Evolutionary conservation across 2,329 filamentous ascomycete genomes (phyloP), one percentile per base, ranked within the genome.

Genomic region (Cladosporium colombiae): DNA sequence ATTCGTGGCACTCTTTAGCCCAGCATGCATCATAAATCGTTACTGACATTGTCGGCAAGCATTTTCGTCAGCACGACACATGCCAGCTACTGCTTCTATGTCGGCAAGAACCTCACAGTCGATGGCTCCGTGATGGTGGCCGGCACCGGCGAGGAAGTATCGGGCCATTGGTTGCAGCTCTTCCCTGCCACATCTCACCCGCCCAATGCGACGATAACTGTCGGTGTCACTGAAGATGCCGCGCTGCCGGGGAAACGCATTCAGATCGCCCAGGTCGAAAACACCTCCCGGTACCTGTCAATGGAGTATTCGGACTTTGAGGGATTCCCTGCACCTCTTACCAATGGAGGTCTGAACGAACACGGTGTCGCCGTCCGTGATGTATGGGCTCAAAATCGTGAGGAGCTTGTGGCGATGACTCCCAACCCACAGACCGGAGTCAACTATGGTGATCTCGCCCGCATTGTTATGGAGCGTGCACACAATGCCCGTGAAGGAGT

Each of bases 21-120:
- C 40, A 21, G 40, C 18, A 44, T 44, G 40, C 40, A 44, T 21
- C 10, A 18, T 6, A n/a, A 21, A 21, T 44, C 23, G 18, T n/a
- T 53, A 8, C 50, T 27, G 50, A 11, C 31, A n/a, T 23, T 57
- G 53, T 37, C 56, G 23, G 23, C 56, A 10, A 44, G 27, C 40
- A 23, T 23, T 46, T 35, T 59, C 33, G 8, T 59, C 33, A 23
- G 21, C n/a, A 25, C 59, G 18, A 31, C 59, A n/a, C 61, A 63
- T n/a, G 79, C 79, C n/a, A 82, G 81, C 73, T 82, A 82, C 70
- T 80, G 79, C 16, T 82, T 82, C 71, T 83, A 82, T 62, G 79
- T 83, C 21, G 81, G 81, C 66, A 81, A 81, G 66, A 74, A 77
- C 46, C 77, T 83, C 67, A 82, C 81, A 0, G 72, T 75, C 16